phyloP scores from a whole-genome alignment of 345 rosid species.

The Sisymbrium altissimum region DNA sequence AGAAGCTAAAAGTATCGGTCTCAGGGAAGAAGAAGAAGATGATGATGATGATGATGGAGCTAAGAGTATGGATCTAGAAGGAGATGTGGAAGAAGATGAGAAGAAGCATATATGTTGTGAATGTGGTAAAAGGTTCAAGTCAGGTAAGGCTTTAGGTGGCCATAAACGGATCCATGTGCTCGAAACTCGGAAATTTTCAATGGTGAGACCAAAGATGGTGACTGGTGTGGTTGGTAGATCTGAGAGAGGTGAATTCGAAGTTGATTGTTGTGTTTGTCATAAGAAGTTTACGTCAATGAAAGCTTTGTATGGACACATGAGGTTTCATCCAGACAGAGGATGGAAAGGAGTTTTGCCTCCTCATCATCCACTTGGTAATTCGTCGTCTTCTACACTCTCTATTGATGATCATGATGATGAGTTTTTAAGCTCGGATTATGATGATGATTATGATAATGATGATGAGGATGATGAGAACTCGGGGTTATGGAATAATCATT shows the following conservation, averaged over 20 bases:
- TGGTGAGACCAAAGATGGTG: constrained; percentile 23
- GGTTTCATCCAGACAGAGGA: constrained; percentile 50
- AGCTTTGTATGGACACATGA: constrained; percentile 57
- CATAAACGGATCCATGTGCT: constrained; percentile 45
- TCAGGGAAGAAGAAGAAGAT: constrained; percentile 9
- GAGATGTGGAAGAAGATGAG: constrained; percentile 19
- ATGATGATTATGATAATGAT: constrained; percentile 1
- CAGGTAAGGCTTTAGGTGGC: constrained; percentile 55
- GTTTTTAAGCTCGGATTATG: constrained; percentile 22
- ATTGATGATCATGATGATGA: constrained; percentile 29
- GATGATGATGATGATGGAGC: constrained; percentile 10
- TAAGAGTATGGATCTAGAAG: constrained; percentile 17
- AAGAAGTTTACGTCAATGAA: constrained; percentile 43
- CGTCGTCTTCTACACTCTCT: constrained; percentile 35
- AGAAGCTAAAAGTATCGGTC: not conserved
- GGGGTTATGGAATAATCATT: constrained; percentile 9
- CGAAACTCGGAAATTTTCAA: constrained; percentile 5
- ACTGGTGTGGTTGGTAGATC: constrained; percentile 33
- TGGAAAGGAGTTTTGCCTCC: constrained; percentile 54
- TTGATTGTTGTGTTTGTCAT: constrained; percentile 36
- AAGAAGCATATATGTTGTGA: constrained; percentile 29
- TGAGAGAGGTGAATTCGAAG: constrained; percentile 6
- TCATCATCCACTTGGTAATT: constrained; percentile 12
- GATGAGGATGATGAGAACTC: constrained; percentile 20
- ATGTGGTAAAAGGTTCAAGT: constrained; percentile 43